Conservation (phyloP, 176 grass and related monocot genomes). For the Thinopyrum elongatum region DNA sequence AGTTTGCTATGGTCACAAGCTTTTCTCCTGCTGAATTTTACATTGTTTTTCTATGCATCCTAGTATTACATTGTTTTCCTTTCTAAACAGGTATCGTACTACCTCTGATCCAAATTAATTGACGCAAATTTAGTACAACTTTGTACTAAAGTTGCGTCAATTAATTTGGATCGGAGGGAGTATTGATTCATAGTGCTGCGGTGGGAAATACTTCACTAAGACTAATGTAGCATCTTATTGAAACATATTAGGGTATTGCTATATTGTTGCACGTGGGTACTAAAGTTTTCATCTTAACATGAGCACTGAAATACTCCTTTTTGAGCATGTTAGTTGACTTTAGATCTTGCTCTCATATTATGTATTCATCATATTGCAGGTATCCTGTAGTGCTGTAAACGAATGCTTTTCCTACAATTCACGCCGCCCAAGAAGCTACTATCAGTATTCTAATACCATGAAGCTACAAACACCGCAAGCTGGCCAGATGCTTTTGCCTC, state of each 20-base stretch:
- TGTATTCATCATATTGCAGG: constrained; percentile 29
- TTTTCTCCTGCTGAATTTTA: neutral
- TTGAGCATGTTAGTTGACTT: neutral
- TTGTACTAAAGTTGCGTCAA: too few species aligned
- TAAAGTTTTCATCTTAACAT: neutral
- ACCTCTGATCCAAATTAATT: too few species aligned
- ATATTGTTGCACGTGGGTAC: neutral
- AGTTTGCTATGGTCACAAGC: neutral
- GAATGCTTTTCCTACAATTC: constrained; percentile 27
- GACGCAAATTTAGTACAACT: too few species aligned
- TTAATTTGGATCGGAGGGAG: too few species aligned
- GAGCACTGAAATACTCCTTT: neutral
- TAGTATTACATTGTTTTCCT: neutral
- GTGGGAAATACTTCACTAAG: neutral
- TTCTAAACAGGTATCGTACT: neutral
- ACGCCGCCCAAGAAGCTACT: constrained; percentile 24
- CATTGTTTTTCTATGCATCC: neutral
- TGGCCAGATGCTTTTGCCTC: constrained; percentile 26
- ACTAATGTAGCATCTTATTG: neutral
- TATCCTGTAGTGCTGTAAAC: constrained; percentile 34
- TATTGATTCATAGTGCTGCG: neutral
- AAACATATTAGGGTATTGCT: neutral
- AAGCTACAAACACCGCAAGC: constrained; percentile 27
- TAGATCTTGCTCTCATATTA: neutral
- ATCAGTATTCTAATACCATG: constrained; percentile 3